Percentiles rank a stretch among this genome's conserved stretches.
These are phyloP conservation scores for Fusarium nanum DNA, from an alignment of 2,329 filamentous ascomycete genomes.

Conservation along the genomic window DNA sequence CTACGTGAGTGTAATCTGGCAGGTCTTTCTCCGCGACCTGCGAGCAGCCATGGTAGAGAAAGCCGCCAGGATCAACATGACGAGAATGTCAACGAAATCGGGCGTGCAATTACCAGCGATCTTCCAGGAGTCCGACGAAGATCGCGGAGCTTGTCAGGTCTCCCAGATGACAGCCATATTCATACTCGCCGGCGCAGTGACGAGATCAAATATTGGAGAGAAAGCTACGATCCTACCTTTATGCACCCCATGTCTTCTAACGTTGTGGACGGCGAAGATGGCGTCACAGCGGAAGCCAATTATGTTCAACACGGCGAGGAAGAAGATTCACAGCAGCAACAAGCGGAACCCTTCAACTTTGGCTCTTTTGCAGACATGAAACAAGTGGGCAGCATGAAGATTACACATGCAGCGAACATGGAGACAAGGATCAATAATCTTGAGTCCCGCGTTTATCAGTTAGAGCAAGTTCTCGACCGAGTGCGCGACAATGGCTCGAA, in stretches of 20 bases:
- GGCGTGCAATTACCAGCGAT: slow-evolving; percentile 71
- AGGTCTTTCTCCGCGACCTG: slow-evolving; percentile 70
- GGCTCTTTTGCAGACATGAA: slow-evolving; percentile 59
- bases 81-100: slow-evolving; percentile 66
- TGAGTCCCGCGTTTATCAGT: slow-evolving; percentile 63
- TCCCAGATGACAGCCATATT: slow-evolving; percentile 54
- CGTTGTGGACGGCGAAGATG: slow-evolving; percentile 53
- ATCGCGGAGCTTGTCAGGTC: slow-evolving; percentile 69
- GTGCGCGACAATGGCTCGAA: slow-evolving; percentile 61
- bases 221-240: slow-evolving; percentile 66
- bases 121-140: slow-evolving; percentile 62
- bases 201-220: slow-evolving; percentile 73
- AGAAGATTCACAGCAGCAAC: slow-evolving; percentile 51
- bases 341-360: slow-evolving; percentile 67
- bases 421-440: slow-evolving; percentile 65
- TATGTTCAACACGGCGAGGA: slow-evolving; percentile 48
- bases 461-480: slow-evolving; percentile 65
- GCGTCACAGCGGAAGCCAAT: slow-evolving; percentile 47
- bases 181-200: slow-evolving; percentile 66
- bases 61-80: slow-evolving; percentile 53
- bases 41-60: slow-evolving; percentile 67
- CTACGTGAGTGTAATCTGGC: slow-evolving; percentile 57
- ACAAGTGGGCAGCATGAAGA: slow-evolving; percentile 66
- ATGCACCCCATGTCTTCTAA: slow-evolving; percentile 64
- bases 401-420: slow-evolving; percentile 65